Conservation (phyloP, 768 basidiomycete genomes). For the Fomitopsis serialis region DNA sequence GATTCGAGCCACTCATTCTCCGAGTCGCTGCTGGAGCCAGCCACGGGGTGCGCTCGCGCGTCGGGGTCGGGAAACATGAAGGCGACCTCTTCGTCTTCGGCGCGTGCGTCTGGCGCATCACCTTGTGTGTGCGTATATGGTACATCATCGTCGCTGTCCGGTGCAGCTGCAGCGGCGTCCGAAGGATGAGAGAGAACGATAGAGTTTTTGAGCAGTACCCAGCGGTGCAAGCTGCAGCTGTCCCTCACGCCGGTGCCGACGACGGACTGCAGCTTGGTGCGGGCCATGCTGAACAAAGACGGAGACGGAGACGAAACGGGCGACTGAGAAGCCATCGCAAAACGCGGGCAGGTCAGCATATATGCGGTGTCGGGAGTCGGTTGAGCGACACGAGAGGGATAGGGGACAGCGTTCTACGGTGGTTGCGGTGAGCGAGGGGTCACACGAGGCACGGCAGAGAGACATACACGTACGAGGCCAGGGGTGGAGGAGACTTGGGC, state of each 20-base stretch:
- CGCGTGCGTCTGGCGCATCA: conserved; percentile 39
- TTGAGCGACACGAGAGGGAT: conserved; percentile 22
- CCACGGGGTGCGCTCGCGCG: conserved; percentile 38
- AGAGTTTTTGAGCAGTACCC: conserved; percentile 87
- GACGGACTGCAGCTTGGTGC: conserved; percentile 67
- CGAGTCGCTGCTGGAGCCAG: conserved; percentile 37
- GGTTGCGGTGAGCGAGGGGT: conserved; percentile 1
- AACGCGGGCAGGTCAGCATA: conserved; percentile 13
- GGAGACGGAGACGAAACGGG: conserved; percentile 35
- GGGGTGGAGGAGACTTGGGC: conserved; percentile 1
- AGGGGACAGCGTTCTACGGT: conserved; percentile 18
- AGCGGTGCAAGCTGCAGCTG: conserved; percentile 74
- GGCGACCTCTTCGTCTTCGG: conserved; percentile 53
- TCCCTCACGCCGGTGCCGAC: conserved; percentile 50
- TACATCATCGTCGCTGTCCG: conserved; percentile 24
- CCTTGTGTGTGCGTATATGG: conserved; percentile 32
- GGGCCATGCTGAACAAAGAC: conserved; percentile 59
- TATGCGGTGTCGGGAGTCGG: conserved; percentile 29
- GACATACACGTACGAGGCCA: background rate
- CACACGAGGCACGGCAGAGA: background rate
- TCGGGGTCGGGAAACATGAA: conserved; percentile 82
- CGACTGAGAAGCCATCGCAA: conserved; percentile 18
- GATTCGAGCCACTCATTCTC: conserved; percentile 84
- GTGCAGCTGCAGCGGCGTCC: conserved; percentile 16
- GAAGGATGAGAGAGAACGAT: conserved; percentile 50